Evolutionary conservation across 2,329 filamentous ascomycete species (phyloP), one percentile per base, ranked within the genome.

Genomic region (Nakataea oryzae): DNA sequence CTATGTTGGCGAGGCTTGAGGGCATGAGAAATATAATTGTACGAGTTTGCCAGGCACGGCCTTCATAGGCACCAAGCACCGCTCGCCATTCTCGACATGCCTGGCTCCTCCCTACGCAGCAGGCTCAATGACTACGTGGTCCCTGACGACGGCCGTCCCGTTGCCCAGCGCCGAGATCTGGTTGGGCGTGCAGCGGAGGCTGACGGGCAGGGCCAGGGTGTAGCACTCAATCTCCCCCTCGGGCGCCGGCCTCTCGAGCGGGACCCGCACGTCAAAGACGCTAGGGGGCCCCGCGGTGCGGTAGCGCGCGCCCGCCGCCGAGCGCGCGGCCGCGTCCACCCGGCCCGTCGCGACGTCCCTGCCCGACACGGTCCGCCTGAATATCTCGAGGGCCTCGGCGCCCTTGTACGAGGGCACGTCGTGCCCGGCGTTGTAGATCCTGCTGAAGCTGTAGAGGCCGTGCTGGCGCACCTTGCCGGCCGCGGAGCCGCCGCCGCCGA

Each of bases 381-480:
- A 83, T 55, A 81, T 71, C 59, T 74, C 72, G 64, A 79, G 72
- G 1, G 76, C 67, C 0, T 78, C 77, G 56, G 76, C 69, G 3
- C 79, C 79, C 69, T 82, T 79, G 63, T 79, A 79, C 34, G 73
- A 78, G 0, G 79, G 77, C 2, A 79, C 77, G 58, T 81, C 76
- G 67, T 89, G 86, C 1, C 87, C 86, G n/a, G 86, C 79, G 67
- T 88, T 82, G 70, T 86, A 89, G 59, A 89, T 78, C 8, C 86
- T 79, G 62, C 83, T 84, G 71, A 89, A 89, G n/a, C 82, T 85
- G 62, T 89, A 80, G 67, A 92, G 92, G 12, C 88, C 90, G 67
- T 85, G 89, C 72, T 95, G 89, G 6, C 90, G 82, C 0, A 91
- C 89, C 62, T 84, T 83, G 27, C 90, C 91, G 60, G 84, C 89